Percentiles rank a stretch among this genome's conserved stretches.
These are phyloP conservation scores for Polysphondylium violaceum DNA, from an alignment of 78 protist species.

Conservation along the genomic window DNA sequence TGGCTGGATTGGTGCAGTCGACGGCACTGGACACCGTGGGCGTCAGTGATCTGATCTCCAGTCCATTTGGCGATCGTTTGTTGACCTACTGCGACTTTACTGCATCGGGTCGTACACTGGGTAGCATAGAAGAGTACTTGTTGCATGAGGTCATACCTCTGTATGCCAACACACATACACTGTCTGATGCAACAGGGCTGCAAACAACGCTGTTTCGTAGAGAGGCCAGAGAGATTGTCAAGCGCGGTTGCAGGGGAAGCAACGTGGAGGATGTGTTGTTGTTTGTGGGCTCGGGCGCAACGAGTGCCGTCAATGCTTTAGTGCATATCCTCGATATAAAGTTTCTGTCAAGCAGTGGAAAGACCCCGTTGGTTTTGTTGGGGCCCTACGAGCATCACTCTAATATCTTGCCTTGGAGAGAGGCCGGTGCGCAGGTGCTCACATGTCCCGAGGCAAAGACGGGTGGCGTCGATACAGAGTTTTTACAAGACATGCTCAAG, in stretches of 20 bases:
- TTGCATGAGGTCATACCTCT: constrained; percentile 83
- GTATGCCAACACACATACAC: constrained; percentile 96
- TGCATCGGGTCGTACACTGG: constrained; percentile 88
- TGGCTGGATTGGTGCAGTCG: background rate
- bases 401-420: constrained; percentile 96
- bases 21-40: constrained; percentile 31
- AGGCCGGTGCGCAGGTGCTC: constrained; percentile 62
- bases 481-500: constrained; percentile 35
- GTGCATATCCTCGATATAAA: constrained; percentile 36
- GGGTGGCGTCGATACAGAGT: constrained; percentile 68
- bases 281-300: constrained; percentile 88
- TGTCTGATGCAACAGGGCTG: constrained; percentile 82
- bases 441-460: constrained; percentile 14
- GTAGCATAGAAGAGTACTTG: constrained; percentile 73
- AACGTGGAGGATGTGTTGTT: constrained; percentile 76
- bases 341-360: background rate
- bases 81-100: constrained; percentile 84
- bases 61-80: constrained; percentile 12
- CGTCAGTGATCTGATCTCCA: constrained; percentile 5
- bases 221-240: constrained; percentile 86
- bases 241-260: constrained; percentile 14
- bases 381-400: constrained; percentile 96
- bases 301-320: constrained; percentile 78
- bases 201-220: constrained; percentile 85
- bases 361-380: constrained; percentile 74